Base-by-base conservation (phyloP, 192 early-diverging fungal species). In the Dispira simplex region DNA sequence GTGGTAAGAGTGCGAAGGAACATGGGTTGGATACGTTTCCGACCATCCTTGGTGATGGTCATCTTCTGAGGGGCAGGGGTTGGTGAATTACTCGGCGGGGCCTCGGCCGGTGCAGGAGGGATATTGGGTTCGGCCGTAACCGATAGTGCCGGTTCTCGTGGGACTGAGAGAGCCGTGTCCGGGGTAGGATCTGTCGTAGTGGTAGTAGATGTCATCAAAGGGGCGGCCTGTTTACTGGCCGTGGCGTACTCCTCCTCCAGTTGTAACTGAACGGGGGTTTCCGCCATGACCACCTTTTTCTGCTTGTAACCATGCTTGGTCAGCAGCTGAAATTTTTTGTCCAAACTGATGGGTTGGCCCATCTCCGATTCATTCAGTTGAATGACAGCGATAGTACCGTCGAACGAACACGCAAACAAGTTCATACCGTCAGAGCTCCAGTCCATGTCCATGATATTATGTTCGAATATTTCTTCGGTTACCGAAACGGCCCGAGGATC, bases 351-450 rank as follows among this genome's bases (percentile, higher is more conserved):
- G 39, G 84, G 80, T 8, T 68, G 67, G 9, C 88, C 87, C 16
- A 97, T 71, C 68, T 90, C 89, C 13, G 72, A 77, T 23, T 75
- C 69, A 11, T 70, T 76, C 64, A 95, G 90, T 49, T 80, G 77
- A 4, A 95, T 56, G n/a, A 86, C 70, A 1, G 82, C 85, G 5
- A 93, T 81, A 0, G 89, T 84, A 9, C 95, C 95, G 73, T 96
- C 92, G 66, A 93, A 87, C 11, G 93, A 96, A 66, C 90, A 92
- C 8, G 90, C 90, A 47, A 86, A 83, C 46, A 97, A 69, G n/a
- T 68, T 73, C 46, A 77, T 65, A 18, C 91, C 85, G 70, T 88
- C 81, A 0, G 88, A 81, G 47, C 88, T 74, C 91, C 93, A 98
- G 18, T 88, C 76, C 47, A 98, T 70, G 70, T 98, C 95, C 59